Percentiles rank a stretch among this genome's conserved stretches.
Conservation (phyloP, 768 basidiomycete species). For the Tricholoma flavovirens region DNA sequence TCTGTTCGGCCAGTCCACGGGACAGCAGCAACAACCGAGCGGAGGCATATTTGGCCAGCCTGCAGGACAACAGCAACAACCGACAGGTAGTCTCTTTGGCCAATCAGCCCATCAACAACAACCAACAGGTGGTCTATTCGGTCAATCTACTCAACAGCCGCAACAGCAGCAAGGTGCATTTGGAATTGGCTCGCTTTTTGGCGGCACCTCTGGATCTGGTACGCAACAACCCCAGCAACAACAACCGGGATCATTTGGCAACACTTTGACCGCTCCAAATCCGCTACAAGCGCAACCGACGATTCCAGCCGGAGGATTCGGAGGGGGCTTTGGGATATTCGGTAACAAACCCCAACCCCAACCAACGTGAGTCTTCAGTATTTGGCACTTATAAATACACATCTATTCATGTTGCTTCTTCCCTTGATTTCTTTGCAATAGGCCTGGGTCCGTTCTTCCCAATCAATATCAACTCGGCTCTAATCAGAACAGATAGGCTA, state of each 20-base stretch:
- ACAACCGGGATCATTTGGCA: conserved; percentile 18
- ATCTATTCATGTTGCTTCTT: not conserved
- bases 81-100: conserved; percentile 24
- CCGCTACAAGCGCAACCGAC: conserved; percentile 29
- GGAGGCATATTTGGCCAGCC: conserved; percentile 31
- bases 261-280: not conserved
- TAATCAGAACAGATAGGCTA: not conserved
- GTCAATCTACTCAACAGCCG: conserved; percentile 16
- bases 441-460: conserved; percentile 13
- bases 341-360: conserved; percentile 25
- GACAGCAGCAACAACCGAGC: conserved; percentile 2
- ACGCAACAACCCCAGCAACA: conserved; percentile 22
- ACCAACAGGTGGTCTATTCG: conserved; percentile 16
- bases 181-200: conserved; percentile 9
- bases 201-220: conserved; percentile 5
- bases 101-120: conserved; percentile 21
- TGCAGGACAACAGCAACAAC: conserved; percentile 10
- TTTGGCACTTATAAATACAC: not conserved
- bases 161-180: conserved; percentile 15
- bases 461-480: not conserved
- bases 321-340: conserved; percentile 25
- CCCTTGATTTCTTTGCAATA: conserved; percentile 1
- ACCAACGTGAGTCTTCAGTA: conserved; percentile 20
- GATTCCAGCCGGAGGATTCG: conserved; percentile 23
- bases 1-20: conserved; percentile 21